Percentiles rank a stretch among this genome's conserved stretches.
Evolutionary conservation across 2,329 filamentous ascomycete species (phyloP).

Genomic region (Sclerotinia nivalis): DNA sequence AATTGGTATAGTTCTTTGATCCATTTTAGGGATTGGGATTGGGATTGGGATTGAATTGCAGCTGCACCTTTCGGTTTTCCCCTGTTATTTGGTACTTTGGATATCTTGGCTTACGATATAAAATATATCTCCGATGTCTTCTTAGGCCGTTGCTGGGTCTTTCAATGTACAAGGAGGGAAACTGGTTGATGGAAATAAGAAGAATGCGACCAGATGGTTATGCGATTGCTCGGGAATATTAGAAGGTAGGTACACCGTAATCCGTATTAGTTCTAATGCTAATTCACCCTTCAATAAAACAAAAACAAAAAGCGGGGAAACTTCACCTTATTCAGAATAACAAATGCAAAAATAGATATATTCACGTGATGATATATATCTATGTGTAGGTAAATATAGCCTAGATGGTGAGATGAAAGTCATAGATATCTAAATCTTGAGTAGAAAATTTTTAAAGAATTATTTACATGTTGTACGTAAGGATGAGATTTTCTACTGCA

Average conservation of each 20-base stretch:
- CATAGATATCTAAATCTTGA: not conserved
- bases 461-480: too few relatives aligned
- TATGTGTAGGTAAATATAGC: not conserved
- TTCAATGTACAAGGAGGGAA: not conserved
- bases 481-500: too few relatives aligned
- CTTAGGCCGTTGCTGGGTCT: not conserved
- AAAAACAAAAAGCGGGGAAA: not conserved
- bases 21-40: slow-evolving; percentile 23
- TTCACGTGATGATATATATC: not conserved
- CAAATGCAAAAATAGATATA: not conserved
- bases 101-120: not conserved
- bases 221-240: slow-evolving; percentile 31
- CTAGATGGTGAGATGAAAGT: not conserved
- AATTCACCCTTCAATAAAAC: not conserved
- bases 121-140: too few relatives aligned
- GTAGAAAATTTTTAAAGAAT: not conserved
- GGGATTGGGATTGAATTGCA: not conserved
- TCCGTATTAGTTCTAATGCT: too few relatives aligned
- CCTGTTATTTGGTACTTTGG: not conserved
- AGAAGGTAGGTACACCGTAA: slow-evolving; percentile 16
- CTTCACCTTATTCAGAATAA: too few relatives aligned
- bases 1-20: slow-evolving; percentile 20
- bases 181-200: slow-evolving; percentile 41
- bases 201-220: not conserved
- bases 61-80: not conserved